Base-by-base conservation (phyloP, 495 filamentous ascomycete genomes). In the Lophiotrema nucula region DNA sequence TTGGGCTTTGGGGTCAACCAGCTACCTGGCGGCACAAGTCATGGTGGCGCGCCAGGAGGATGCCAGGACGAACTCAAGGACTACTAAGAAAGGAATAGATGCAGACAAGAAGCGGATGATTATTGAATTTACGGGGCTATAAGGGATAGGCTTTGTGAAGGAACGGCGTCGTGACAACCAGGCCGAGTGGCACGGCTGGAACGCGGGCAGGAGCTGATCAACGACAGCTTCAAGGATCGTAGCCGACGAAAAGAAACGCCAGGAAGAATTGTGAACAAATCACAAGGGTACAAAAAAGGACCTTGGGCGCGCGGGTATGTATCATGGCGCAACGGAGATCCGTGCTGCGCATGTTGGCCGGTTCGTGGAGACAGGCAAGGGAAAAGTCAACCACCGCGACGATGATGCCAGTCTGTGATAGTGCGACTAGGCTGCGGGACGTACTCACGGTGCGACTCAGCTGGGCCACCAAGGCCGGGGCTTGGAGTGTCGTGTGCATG, bases 281-380 rank as follows among this genome's bases (percentile, higher is more conserved):
- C 64, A 67, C 59, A 66, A 37, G 47, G 27, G 35, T 38, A 31
- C 11, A 13, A 22, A 41, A 41, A 41, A 25, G 39, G 42, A 12
- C 16, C 42, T n/a, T 35, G 39, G 45, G 58, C 56, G 62, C 62
- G 64, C 64, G 64, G 64, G 64, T 67, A 67, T 62, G 64, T 67
- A 67, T 45, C 64, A 67, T 67, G 64, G 64, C 64, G 64, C 64
- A 66, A 66, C 48, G 54, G 48, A 53, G 58, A 59, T 62, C 48
- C 45, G 64, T 62, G 53, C 57, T 39, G 62, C 37, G 51, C 55
- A 53, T 25, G 60, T 44, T 50, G 54, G 60, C 26, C 33, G 47
- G 47, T 38, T 45, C 42, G 19, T 28, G 31, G 25, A 39, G 49
- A 48, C 61, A 55, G 62, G 48, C 43, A 53, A 45, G 46, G 61